These are phyloP conservation scores for Artemisia princeps DNA, from an alignment of 140 eudicot genomes.

Conservation along the genomic window DNA sequence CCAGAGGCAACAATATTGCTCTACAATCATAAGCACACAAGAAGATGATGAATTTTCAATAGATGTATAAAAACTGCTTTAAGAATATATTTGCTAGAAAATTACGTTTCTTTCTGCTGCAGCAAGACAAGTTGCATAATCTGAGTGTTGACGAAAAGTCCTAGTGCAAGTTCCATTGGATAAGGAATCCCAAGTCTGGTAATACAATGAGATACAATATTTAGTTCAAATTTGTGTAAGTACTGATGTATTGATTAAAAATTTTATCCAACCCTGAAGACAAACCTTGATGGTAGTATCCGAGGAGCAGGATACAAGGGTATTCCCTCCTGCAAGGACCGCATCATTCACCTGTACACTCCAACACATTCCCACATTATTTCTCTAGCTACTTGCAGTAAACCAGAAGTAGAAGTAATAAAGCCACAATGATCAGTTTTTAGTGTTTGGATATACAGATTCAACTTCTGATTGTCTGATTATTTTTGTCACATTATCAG, in stretches of 20 bases:
- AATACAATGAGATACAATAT: not conserved
- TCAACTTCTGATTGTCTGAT: not conserved
- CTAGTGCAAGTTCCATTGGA: conserved; percentile 74
- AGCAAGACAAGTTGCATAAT: conserved; percentile 93
- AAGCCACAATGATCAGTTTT: conserved; percentile 6
- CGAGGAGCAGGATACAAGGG: conserved; percentile 90
- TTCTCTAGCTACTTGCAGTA: conserved; percentile 4
- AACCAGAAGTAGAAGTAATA: not conserved
- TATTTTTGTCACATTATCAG: not conserved
- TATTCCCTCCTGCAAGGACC: conserved; percentile 72
- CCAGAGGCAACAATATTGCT: conserved; percentile 81
- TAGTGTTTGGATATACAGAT: conserved; percentile 2
- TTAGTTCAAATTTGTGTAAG: conserved; percentile 5
- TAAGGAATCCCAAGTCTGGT: conserved; percentile 78
- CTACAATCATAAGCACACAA: conserved; percentile 37
- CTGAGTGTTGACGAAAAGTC: conserved; percentile 91
- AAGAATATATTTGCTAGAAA: conserved; percentile 14
- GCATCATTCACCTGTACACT: conserved; percentile 87
- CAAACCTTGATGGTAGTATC: conserved; percentile 94
- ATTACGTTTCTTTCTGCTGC: conserved; percentile 72
- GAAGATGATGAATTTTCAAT: conserved; percentile 2
- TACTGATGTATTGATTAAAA: conserved; percentile 4
- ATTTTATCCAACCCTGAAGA: conserved; percentile 18
- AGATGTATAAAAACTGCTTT: not conserved
- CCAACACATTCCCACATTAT: conserved; percentile 11